These are phyloP conservation scores for Phytophthora multivora DNA, from an alignment of 352 stramenopile genomes.

Conservation along the genomic window DNA sequence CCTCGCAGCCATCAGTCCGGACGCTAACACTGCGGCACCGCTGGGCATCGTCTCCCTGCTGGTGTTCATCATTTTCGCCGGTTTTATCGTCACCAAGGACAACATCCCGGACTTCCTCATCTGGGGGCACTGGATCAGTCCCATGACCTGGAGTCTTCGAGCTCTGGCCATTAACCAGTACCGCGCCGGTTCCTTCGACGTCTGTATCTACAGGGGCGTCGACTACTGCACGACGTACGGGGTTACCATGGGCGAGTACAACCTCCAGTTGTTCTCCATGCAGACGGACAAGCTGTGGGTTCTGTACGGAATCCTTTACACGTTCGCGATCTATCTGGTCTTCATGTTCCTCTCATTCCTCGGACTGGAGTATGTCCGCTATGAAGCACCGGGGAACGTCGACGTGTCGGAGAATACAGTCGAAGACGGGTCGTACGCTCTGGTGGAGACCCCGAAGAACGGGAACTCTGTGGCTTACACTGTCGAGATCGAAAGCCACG, in stretches of 20 bases:
- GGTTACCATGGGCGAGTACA: conserved; percentile 40
- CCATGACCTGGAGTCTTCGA: conserved; percentile 47
- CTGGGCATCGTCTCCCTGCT: conserved; percentile 35
- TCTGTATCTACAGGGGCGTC: conserved; percentile 34
- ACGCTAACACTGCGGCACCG: conserved; percentile 30
- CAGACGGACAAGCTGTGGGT: conserved; percentile 38
- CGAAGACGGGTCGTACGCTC: conserved; percentile 12
- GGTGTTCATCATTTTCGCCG: conserved; percentile 49
- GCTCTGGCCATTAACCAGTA: conserved; percentile 49
- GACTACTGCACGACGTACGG: conserved; percentile 35
- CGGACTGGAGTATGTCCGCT: conserved; percentile 19
- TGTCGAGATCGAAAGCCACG: conserved; percentile 13
- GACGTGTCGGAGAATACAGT: conserved; percentile 14
- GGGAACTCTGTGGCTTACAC: conserved; percentile 2
- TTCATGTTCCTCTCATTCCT: conserved; percentile 29
- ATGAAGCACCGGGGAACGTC: conserved; percentile 21
- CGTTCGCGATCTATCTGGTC: conserved; percentile 15
- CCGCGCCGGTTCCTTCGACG: conserved; percentile 20
- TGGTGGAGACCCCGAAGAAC: conserved; percentile 25
- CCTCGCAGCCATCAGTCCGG: conserved; percentile 30
- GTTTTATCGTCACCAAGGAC: conserved; percentile 50
- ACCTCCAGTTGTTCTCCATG: conserved; percentile 35
- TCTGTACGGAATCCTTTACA: conserved; percentile 20
- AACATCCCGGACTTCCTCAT: conserved; percentile 45
- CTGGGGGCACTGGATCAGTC: conserved; percentile 63